Conservation (phyloP, 805 yeast genomes). For the Barnettozyma sucrosica region DNA sequence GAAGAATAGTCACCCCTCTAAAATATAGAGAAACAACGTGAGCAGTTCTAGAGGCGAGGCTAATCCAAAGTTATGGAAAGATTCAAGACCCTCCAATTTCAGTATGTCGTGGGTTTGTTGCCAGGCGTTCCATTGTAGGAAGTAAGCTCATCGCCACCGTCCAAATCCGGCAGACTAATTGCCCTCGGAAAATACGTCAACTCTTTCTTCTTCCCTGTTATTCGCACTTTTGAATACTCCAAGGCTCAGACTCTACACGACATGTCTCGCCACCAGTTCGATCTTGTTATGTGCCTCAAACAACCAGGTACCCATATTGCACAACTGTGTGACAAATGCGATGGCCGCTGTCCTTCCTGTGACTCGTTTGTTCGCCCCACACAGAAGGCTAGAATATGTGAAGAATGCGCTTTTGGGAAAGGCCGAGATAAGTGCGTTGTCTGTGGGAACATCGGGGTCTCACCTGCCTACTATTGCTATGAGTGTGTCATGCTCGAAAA, state of each 20-base stretch:
- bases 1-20: background rate
- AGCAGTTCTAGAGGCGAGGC: background rate
- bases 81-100: background rate
- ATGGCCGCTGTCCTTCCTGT: conserved; percentile 87
- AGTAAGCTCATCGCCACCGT: background rate
- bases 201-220: background rate
- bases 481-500: conserved; percentile 78
- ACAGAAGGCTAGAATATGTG: conserved; percentile 66
- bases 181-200: background rate
- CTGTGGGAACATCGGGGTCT: conserved; percentile 61
- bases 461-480: conserved; percentile 75
- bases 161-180: background rate
- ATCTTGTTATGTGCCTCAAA: conserved; percentile 75
- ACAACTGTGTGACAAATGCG: conserved; percentile 74
- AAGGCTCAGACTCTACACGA: background rate
- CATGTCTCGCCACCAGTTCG: conserved; percentile 90
- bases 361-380: conserved; percentile 78
- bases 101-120: background rate
- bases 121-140: background rate
- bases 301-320: conserved; percentile 77
- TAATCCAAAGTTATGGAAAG: background rate
- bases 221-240: background rate
- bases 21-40: background rate
- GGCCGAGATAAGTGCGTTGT: conserved; percentile 63
- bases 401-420: conserved; percentile 77